These are phyloP conservation scores for Diversispora epigaea DNA, from an alignment of 192 early-diverging fungal species.

Conservation along the genomic window DNA sequence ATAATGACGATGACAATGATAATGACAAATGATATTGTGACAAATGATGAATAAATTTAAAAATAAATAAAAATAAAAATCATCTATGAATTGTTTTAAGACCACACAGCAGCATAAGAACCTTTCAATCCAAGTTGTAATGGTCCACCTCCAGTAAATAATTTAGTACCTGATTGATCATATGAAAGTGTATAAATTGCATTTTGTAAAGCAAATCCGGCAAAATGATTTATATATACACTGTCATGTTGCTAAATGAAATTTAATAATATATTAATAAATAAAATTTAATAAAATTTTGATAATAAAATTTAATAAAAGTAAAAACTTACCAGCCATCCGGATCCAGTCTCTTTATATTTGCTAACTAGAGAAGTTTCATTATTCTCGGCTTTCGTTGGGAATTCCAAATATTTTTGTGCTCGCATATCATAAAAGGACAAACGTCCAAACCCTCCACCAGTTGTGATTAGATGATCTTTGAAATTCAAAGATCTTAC, in stretches of 20 bases:
- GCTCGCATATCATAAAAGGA: constrained; percentile 65
- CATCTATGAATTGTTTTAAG: constrained; percentile 7
- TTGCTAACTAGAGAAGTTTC: constrained; percentile 20
- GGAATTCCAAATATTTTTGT: constrained; percentile 49
- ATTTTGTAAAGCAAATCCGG: constrained; percentile 50
- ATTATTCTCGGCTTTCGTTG: constrained; percentile 23
- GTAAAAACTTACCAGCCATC: constrained; percentile 45
- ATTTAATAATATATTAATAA: not conserved
- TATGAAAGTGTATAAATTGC: constrained; percentile 64
- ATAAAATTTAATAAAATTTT: not conserved
- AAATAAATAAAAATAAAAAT: too few species aligned
- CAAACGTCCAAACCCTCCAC: constrained; percentile 63
- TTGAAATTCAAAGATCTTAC: constrained; percentile 56
- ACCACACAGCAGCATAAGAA: constrained; percentile 42
- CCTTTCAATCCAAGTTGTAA: constrained; percentile 43
- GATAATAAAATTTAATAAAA: not conserved
- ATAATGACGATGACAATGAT: too few species aligned
- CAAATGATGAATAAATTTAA: too few species aligned
- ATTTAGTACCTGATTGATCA: constrained; percentile 39
- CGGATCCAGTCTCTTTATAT: constrained; percentile 45
- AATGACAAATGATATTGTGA: too few species aligned
- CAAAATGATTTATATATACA: constrained; percentile 49
- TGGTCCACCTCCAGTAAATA: constrained; percentile 70
- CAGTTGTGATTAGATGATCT: constrained; percentile 54
- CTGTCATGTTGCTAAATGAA: constrained; percentile 42